Evolutionary conservation across 2,329 filamentous ascomycete species (phyloP).

Genomic region (Piedraia hortae): DNA sequence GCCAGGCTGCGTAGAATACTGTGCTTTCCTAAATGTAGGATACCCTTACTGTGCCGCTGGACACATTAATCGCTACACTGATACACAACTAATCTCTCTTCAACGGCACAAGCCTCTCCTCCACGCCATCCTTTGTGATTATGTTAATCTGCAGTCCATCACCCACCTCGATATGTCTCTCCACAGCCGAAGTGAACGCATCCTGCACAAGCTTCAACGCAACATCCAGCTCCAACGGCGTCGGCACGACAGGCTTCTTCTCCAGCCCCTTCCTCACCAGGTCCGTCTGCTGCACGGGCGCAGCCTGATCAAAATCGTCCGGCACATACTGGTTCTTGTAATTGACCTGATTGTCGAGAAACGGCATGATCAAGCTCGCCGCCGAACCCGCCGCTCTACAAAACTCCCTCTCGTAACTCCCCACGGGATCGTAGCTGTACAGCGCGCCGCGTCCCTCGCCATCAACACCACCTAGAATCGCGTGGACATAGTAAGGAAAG

Average conservation of each 20-base stretch:
- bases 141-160: conserved; percentile 89
- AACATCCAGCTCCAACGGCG: conserved; percentile 40
- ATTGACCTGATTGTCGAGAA: conserved; percentile 98
- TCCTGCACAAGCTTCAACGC: conserved; percentile 82
- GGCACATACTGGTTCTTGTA: conserved; percentile 97
- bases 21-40: too few relatives aligned
- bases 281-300: background rate
- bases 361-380: conserved; percentile 82
- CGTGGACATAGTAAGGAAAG: conserved; percentile 94
- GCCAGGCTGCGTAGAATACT: conserved; percentile 32
- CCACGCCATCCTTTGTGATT: conserved; percentile 64
- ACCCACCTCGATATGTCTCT: conserved; percentile 97
- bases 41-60: too few relatives aligned
- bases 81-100: conserved; percentile 75
- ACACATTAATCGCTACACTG: too few relatives aligned
- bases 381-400: conserved; percentile 80
- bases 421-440: conserved; percentile 94
- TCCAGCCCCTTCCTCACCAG: conserved; percentile 40
- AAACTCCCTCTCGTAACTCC: conserved; percentile 90
- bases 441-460: conserved; percentile 83
- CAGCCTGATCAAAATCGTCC: conserved; percentile 39
- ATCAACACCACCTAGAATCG: conserved; percentile 79
- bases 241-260: conserved; percentile 38
- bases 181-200: conserved; percentile 90
- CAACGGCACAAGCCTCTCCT: conserved; percentile 58